Percentiles rank a stretch among this genome's conserved stretches.
Evolutionary conservation across 768 basidiomycete genomes (phyloP).

Genomic region (Hortiboletus campestris): DNA sequence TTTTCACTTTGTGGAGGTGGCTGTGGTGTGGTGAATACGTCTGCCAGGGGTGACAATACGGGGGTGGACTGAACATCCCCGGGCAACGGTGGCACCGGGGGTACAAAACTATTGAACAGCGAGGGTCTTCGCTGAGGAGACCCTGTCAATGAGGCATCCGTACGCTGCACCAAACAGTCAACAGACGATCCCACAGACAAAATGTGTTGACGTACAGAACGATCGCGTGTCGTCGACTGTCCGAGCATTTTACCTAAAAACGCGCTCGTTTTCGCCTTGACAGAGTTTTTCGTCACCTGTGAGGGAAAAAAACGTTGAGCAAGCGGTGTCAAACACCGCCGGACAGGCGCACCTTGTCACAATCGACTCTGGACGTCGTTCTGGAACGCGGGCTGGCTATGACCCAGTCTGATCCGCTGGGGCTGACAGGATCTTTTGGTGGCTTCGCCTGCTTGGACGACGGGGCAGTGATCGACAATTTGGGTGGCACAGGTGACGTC

Average conservation of each 20-base stretch:
- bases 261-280: slow-evolving; percentile 76
- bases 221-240: slow-evolving; percentile 60
- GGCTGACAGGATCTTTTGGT: slow-evolving; percentile 32
- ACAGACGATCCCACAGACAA: slow-evolving; percentile 8
- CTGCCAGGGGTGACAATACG: slow-evolving; percentile 45
- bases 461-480: slow-evolving; percentile 35
- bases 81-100: slow-evolving; percentile 50
- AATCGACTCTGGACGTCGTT: slow-evolving; percentile 42
- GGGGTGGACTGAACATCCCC: slow-evolving; percentile 38
- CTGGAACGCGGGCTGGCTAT: slow-evolving; percentile 44
- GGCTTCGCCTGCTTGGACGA: slow-evolving; percentile 23
- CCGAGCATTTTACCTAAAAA: slow-evolving; percentile 81
- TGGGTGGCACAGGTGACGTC: slow-evolving; percentile 30
- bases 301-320: not conserved
- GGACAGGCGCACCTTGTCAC: slow-evolving; percentile 44
- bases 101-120: slow-evolving; percentile 37
- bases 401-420: slow-evolving; percentile 45
- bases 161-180: slow-evolving; percentile 44
- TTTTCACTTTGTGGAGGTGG: slow-evolving; percentile 44
- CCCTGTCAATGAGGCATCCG: slow-evolving; percentile 42
- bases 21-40: slow-evolving; percentile 45
- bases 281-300: slow-evolving; percentile 52
- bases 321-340: not conserved
- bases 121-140: slow-evolving; percentile 27
- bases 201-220: slow-evolving; percentile 49